Evolutionary conservation across 306 rosid species (phyloP), one percentile per base, ranked within the genome.

Genomic region (Castanopsis chinensis): DNA sequence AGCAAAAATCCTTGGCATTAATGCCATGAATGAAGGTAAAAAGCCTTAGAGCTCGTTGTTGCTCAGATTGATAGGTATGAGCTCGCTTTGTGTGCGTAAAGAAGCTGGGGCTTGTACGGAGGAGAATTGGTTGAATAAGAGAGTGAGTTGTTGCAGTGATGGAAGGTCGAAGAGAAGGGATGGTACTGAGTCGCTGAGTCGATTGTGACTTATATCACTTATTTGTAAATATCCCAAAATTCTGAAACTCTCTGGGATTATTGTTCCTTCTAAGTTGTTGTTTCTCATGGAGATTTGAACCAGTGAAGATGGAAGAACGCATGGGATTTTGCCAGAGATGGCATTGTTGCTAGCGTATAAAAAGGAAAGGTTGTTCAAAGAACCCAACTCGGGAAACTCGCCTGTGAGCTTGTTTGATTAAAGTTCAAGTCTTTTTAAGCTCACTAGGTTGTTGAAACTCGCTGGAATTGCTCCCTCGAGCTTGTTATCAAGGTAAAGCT

Each of bases 1-100:
- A 43, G 99, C 92, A 1, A 97, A 87, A 19, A 94, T 89, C 90
- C 69, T 89, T 3, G 96, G 97, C 94, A 92, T 85, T 15, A 74
- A 0, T 5, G 87, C 89, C 78, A 92, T 20, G 75, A 91, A 95
- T 23, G 80, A 52, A 2, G 97, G 99, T 52, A 92, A 28, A 45
- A 81, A 6, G 20, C 98, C 98, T 4, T 68, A 45, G 11, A 95
- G 64, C 57, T 75, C 51, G 79, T 95, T 95, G 85, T 88, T 79
- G 83, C 94, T 90, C 49, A 95, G 51, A 88, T 95, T 98, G 20
- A 92, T 61, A 10, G 96, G 93, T 33, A 92, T 89, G 4, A 92
- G 79, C 53, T 74, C 87, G 51, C 94, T 90, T 12, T 64, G 71
- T 4, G 41, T 1, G 4, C 76, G 79, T 23, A 6, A 0, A 12